Evolutionary conservation across 306 rosid genomes (phyloP), one percentile per base, ranked within the genome.

Genomic region (Arachis stenosperma): DNA sequence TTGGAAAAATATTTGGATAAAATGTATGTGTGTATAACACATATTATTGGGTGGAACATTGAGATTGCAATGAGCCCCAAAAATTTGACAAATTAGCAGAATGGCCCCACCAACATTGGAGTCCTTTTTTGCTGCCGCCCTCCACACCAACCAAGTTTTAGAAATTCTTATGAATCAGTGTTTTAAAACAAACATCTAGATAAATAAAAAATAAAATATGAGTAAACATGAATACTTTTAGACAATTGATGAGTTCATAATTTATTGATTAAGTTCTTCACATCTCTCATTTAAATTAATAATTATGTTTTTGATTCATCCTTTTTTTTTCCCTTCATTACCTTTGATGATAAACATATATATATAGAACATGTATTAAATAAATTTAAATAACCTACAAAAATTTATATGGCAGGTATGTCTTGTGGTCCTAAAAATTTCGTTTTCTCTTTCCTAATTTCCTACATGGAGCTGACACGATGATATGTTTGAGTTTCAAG

Each of bases 381-480:
- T 33, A 33, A 33, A 33, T 33, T 33, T 33, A 33, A 33, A 33
- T 33, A 33, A 33, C 37, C 37, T 2, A 33, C 3, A 2, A 33
- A 33, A 33, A 33, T 33, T 33, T 4, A 33, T 33, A 33, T 33
- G 37, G 37, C 37, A 33, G 37, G 37, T 29, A 15, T 58, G 74
- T 78, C 58, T n/a, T 65, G 29, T 14, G 17, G 58, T 17, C 51
- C 74, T 46, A 29, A 71, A 2, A 13, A 41, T 71, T 46, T 68
- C 74, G 1, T 15, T 59, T 67, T 66, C 57, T 33, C n/a, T 14
- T 62, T 48, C 17, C 9, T 43, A 54, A 9, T 58, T 65, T 66
- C 75, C 64, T 57, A 66, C 78, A 50, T 3, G 53, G 74, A 8
- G 75, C 65, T 79, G 82, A 79, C 82, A 79, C 70, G 37, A 13